These are phyloP conservation scores for Sistotremastrum niveocremeum DNA, from an alignment of 768 basidiomycete genomes.

Conservation along the genomic window DNA sequence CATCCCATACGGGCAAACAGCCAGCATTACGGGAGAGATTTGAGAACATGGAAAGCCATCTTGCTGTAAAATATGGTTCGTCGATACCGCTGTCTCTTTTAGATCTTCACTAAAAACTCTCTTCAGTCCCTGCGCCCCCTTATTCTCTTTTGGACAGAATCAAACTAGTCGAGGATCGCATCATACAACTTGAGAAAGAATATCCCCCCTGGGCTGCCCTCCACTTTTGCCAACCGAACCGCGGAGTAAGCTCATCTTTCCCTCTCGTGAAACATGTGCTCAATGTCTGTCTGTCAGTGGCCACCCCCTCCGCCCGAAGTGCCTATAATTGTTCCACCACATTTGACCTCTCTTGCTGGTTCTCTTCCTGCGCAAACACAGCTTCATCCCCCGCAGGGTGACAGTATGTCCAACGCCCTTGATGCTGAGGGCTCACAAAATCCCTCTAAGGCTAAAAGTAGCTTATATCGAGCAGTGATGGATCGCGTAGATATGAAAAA, in stretches of 20 bases:
- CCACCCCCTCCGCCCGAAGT: conserved; percentile 69
- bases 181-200: conserved; percentile 63
- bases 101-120: not conserved
- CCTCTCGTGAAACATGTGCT: not conserved
- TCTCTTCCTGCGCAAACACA: conserved; percentile 1
- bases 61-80: conserved; percentile 63
- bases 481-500: conserved; percentile 63
- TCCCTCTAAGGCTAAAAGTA: conserved; percentile 33
- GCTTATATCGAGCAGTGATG: conserved; percentile 61
- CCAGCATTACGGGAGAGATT: conserved; percentile 55
- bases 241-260: conserved; percentile 41
- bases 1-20: conserved; percentile 13
- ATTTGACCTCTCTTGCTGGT: conserved; percentile 25
- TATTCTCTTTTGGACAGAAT: conserved; percentile 49
- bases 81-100: conserved; percentile 1
- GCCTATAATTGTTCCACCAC: conserved; percentile 65
- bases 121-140: conserved; percentile 56
- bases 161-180: conserved; percentile 62
- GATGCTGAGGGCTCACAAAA: conserved; percentile 9
- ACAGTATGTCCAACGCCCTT: conserved; percentile 5
- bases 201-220: conserved; percentile 81
- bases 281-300: conserved; percentile 37
- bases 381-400: conserved; percentile 3
- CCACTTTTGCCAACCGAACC: conserved; percentile 77
- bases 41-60: conserved; percentile 53